A percentile compares a stretch with the other conserved stretches of the same genome.
Evolutionary conservation across 2,329 filamentous ascomycete species (phyloP).

Genomic region (Paecilomyces fulvus): DNA sequence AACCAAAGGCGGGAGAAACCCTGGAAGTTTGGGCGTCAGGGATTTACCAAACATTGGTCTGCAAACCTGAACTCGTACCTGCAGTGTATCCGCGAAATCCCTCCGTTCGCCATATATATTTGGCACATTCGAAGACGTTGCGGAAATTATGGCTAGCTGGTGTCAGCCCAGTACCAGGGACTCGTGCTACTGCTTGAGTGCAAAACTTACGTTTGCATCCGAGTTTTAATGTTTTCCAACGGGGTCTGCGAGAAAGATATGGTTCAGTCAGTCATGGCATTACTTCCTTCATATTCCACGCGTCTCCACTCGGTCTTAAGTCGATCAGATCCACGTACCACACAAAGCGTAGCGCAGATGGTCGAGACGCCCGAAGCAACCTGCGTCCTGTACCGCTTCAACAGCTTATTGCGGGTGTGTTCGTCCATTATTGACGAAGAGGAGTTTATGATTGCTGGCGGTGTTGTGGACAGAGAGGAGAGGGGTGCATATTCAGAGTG

Average conservation of each 20-base stretch:
- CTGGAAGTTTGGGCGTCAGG: constrained; percentile 14
- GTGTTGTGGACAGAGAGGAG: constrained; percentile 23
- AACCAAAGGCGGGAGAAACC: constrained; percentile 36
- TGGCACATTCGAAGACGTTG: constrained; percentile 34
- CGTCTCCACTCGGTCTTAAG: not conserved
- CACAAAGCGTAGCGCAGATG: constrained; percentile 36
- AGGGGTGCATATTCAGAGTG: constrained; percentile 33
- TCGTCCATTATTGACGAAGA: constrained; percentile 30
- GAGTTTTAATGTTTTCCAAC: constrained; percentile 41
- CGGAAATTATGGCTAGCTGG: constrained; percentile 35
- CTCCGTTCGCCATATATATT: constrained; percentile 40
- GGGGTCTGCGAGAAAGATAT: constrained; percentile 28
- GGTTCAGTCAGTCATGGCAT: not conserved
- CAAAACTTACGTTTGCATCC: constrained; percentile 41
- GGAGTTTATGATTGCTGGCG: constrained; percentile 25
- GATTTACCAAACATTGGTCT: not conserved
- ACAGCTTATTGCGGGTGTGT: constrained; percentile 32
- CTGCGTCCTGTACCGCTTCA: constrained; percentile 40
- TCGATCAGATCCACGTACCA: constrained; percentile 27
- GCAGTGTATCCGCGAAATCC: constrained; percentile 40
- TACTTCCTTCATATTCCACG: not conserved
- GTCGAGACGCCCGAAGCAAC: constrained; percentile 38
- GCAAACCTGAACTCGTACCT: constrained; percentile 21
- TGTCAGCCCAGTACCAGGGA: not conserved
- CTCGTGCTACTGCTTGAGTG: not conserved